phyloP scores from a whole-genome alignment of 2,329 filamentous ascomycete genomes.

The Corynespora cassiicola region DNA sequence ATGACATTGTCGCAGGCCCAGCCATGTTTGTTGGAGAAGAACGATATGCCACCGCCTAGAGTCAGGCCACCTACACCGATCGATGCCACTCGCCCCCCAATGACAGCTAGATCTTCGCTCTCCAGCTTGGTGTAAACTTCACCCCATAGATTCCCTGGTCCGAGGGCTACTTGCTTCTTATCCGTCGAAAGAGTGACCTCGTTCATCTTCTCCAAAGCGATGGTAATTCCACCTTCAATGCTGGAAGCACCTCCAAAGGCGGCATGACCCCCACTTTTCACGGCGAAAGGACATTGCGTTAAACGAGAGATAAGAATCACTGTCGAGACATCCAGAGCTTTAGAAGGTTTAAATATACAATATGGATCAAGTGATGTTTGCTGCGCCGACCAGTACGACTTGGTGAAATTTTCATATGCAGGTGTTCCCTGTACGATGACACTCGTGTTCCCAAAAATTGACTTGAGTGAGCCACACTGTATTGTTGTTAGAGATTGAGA shows the following conservation, averaged over 20 bases:
- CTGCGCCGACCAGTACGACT: conserved; percentile 31
- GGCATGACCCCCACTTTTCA: conserved; percentile 44
- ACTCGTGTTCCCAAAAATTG: conserved; percentile 20
- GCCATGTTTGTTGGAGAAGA: conserved; percentile 30
- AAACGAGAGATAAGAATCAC: conserved; percentile 27
- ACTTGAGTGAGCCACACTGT: conserved; percentile 26
- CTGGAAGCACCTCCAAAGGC: conserved; percentile 35
- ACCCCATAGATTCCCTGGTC: conserved; percentile 39
- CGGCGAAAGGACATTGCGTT: conserved; percentile 45
- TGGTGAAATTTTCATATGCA: conserved; percentile 23
- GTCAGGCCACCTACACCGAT: conserved; percentile 30
- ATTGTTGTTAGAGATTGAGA: background rate
- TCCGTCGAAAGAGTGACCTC: conserved; percentile 21
- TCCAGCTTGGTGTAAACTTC: conserved; percentile 37
- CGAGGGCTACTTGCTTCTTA: conserved; percentile 29
- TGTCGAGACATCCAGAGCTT: conserved; percentile 22
- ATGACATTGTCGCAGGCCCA: conserved; percentile 40
- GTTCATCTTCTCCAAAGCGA: conserved; percentile 33
- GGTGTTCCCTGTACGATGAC: conserved; percentile 18
- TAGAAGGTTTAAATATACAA: conserved; percentile 35
- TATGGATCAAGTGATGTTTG: conserved; percentile 28
- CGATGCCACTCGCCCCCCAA: conserved; percentile 34
- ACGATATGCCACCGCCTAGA: conserved; percentile 35
- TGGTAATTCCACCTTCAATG: conserved; percentile 39
- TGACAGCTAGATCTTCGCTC: conserved; percentile 24